Base-by-base conservation (phyloP, 176 grass and related monocot genomes). In the Aegilops bicornis region DNA sequence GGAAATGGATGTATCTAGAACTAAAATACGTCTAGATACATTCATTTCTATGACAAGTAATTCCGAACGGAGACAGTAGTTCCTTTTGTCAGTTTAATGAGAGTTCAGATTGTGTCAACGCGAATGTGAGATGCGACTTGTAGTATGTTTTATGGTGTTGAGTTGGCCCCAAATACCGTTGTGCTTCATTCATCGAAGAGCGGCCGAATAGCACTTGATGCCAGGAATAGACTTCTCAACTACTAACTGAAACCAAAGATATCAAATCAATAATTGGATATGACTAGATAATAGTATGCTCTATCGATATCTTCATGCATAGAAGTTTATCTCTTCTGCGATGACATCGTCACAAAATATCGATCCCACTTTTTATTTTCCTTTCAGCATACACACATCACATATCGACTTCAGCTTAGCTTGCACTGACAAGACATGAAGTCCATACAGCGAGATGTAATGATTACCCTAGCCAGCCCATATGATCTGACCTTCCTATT, bases 331-430 rank as follows among this genome's bases (percentile, higher is more conserved):
- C 45, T 2, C 71, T 45, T 82, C 30, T 77, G 71, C 45, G 40
- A 83, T 12, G 35, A 69, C 45, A 23, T 19, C 63, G 42, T 32
- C 63, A 42, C 27, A n/a, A 62, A 32, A 45, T 45, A 45, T 32
- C 20, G 13, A 40, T 64, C 68, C 22, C 7, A 2, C 22, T 39
- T 24, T 0, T 24, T 73, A 16, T 2, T 36, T 25, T 56, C 25
- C 6, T 35, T 52, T 22, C 15, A 29, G 22, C 14, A 52, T 68
- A 68, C 42, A 3, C 43, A 42, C 43, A 60, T 67, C 65, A 15
- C 52, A 81, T 33, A 43, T 76, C 78, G 50, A 76, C 60, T 75
- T 87, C 85, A 91, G 35, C 68, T 87, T 68, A 79, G 67, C 60
- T 80, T 91, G 76, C 85, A 80, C 74, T 80, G 69, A 80, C 36